A percentile compares a stretch with the other conserved stretches of the same genome.
phyloP scores from a whole-genome alignment of 345 rosid genomes.

The Populus tremula region DNA sequence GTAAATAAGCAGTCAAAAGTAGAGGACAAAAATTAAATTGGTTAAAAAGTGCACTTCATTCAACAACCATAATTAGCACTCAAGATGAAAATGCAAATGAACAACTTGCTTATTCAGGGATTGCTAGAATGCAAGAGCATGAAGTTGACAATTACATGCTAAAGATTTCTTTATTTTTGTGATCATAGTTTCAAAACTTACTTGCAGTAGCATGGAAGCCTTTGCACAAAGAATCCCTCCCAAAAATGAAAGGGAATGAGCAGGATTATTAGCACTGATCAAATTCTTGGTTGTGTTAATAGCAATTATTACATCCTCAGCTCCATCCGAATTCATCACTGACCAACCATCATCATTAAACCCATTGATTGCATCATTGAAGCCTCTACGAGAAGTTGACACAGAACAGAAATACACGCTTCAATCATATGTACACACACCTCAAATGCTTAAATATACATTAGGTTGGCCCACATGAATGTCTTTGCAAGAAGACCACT shows the following conservation, averaged over 20 bases:
- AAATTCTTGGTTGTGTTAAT: constrained; percentile 73
- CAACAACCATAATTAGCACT: neutral
- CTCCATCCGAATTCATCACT: constrained; percentile 71
- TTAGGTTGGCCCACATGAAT: neutral
- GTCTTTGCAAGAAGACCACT: neutral
- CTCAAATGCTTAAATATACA: neutral
- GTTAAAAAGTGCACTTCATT: neutral
- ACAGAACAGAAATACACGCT: neutral
- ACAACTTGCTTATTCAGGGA: neutral
- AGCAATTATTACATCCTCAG: constrained; percentile 85
- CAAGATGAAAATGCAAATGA: neutral
- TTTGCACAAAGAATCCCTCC: constrained; percentile 99
- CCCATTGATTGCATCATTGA: constrained; percentile 90
- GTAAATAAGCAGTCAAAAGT: neutral
- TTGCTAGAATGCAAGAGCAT: neutral
- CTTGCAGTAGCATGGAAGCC: constrained; percentile 99
- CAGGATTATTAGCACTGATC: constrained; percentile 38
- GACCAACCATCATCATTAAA: constrained; percentile 98
- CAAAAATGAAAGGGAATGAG: constrained; percentile 58
- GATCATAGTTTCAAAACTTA: constrained; percentile 9
- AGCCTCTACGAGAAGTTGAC: constrained; percentile 56
- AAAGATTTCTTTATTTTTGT: neutral
- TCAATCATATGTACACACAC: neutral
- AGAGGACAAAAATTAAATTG: neutral
- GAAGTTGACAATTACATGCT: neutral